Evolutionary conservation across 139 green algal species (phyloP), one percentile per base, ranked within the genome.

Genomic region (Monoraphidium neglectum): DNA sequence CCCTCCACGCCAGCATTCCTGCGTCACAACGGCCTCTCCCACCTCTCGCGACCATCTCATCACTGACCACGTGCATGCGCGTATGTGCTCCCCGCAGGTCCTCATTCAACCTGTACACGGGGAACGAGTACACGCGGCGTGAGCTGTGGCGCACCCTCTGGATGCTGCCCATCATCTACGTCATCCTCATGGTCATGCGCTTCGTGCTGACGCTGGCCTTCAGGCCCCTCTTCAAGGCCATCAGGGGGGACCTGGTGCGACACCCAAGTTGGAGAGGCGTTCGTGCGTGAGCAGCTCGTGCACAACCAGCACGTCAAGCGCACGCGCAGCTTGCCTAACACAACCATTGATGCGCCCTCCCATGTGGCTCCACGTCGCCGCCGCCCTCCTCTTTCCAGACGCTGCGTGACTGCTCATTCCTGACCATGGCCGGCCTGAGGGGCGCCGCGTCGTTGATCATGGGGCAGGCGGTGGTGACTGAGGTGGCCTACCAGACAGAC

Each of bases 381-480:
- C 54, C n/a, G 54, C 21, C 54, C 21, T 4, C 54, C 24, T 10
- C 54, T n/a, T n/a, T 16, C 54, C 54, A 61, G 24, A n/a, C 21
- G 24, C 54, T 61, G 54, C 61, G 73, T 2, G 75, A 77, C 36
- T 61, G 40, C 30, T 57, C 77, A 13, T 77, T 73, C 38, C 12
- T 82, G 12, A 63, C 35, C 30, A 53, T 47, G 8, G 75, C 75
- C 1, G 91, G 89, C 0, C 78, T 95, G 54, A 72, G 91, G 21
- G 91, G 91, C 54, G 74, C 81, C 23, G 72, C 94, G 5, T 91
- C 80, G 4, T 81, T 95, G 47, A 95, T 95, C 68, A 78, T 95
- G 70, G 84, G 79, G 35, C 77, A 87, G 33, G 85, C 86, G 2
- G 78, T 92, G 49, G 80, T 95, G 3, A 79, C 63, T 13, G 23